Evolutionary conservation across 108 stramenopile species (phyloP), one percentile per base, ranked within the genome.

Genomic region (Cyclotella baltica): DNA sequence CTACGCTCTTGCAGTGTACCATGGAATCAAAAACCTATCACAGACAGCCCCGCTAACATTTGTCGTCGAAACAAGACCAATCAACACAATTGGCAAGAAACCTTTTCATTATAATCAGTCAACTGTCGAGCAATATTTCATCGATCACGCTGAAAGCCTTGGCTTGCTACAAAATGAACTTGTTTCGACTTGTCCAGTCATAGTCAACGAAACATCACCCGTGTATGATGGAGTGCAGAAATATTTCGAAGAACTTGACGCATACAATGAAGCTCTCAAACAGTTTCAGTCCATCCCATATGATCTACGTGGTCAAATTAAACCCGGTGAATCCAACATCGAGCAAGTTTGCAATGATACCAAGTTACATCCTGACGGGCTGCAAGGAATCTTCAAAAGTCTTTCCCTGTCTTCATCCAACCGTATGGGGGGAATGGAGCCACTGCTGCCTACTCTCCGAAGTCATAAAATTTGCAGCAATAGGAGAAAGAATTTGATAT

Each of bases 361-460:
- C 23, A 68, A 68, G 18, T 25, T 68, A 19, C 51, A 52, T 53
- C 67, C 46, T 15, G 52, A 65, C 13, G 75, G 77, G 6, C n/a
- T 72, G 46, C 3, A 36, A 29, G 81, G 50, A 22, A 31, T 78
- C 0, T 82, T 85, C 52, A 31, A 34, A 4, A 72, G 56, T 53
- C 9, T 29, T 4, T 76, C 77, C 52, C 70, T 77, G 4, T 85
- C 84, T 20, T 27, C 43, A 13, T 56, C 80, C 23, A 64, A 31
- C 13, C 15, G 20, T 1, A 70, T 72, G 46, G 84, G 84, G 25
- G 79, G 55, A 28, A 68, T 84, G 19, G 86, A 87, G 59, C 86
- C 86, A 18, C 70, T 87, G 31, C 55, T 82, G n/a, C 80, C 86
- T 22, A 76, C 76, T 0, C 64, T 83, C 78, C 81, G 87, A 28